Percentiles rank a stretch among this genome's conserved stretches.
Conservation (phyloP, 2,329 filamentous ascomycete genomes). For the Colletotrichum lupini region DNA sequence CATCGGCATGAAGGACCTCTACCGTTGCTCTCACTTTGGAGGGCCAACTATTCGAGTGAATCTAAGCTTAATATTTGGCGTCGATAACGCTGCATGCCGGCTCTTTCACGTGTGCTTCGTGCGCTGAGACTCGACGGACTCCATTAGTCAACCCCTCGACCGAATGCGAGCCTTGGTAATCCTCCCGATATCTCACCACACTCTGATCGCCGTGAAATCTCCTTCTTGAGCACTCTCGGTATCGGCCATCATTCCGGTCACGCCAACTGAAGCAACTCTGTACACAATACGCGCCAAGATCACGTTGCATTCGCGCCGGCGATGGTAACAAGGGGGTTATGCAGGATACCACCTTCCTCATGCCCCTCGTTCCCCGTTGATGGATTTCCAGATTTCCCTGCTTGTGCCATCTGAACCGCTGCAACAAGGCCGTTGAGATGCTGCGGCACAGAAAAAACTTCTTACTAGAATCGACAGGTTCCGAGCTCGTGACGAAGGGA, state of each 20-base stretch:
- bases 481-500: too few relatives aligned
- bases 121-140: background rate
- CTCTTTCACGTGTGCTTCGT: background rate
- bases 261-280: background rate
- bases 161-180: background rate
- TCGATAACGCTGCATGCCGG: background rate
- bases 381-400: background rate
- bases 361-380: slow-evolving; percentile 2
- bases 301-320: background rate
- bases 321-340: slow-evolving; percentile 1
- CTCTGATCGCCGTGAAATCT: background rate
- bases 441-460: background rate
- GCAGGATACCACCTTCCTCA: slow-evolving; percentile 29
- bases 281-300: background rate
- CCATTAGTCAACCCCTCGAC: background rate
- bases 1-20: background rate
- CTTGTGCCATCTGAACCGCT: background rate
- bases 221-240: background rate
- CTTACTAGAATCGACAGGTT: background rate
- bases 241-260: background rate
- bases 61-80: background rate
- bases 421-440: background rate
- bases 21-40: background rate
- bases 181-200: background rate
- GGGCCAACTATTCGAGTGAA: background rate